These are phyloP conservation scores for Ambrosiella beaveri DNA, from an alignment of 2,329 filamentous ascomycete genomes.

Conservation along the genomic window DNA sequence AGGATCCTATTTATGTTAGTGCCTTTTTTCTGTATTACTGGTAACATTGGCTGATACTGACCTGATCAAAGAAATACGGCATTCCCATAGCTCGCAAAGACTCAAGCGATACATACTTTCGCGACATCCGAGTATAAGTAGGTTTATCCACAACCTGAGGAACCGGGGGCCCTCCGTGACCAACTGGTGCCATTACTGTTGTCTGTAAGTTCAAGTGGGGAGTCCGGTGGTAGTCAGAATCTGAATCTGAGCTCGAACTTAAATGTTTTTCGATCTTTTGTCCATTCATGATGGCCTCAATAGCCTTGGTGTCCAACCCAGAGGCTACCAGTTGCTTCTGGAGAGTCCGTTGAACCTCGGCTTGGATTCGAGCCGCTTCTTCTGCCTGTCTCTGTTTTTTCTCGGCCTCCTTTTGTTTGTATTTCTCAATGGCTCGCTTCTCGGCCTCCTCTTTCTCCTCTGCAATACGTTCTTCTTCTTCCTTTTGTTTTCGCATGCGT, in stretches of 20 bases:
- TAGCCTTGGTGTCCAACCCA: slow-evolving; percentile 40
- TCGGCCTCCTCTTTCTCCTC: slow-evolving; percentile 29
- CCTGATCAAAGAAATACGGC: slow-evolving; percentile 39
- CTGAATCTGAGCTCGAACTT: neutral
- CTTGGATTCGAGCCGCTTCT: slow-evolving; percentile 31
- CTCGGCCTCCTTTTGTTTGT: slow-evolving; percentile 31
- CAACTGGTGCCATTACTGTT: neutral
- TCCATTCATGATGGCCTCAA: slow-evolving; percentile 41
- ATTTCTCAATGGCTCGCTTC: slow-evolving; percentile 33
- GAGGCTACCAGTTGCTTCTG: slow-evolving; percentile 41
- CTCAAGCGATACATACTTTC: slow-evolving; percentile 43
- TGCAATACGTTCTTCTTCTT: slow-evolving; percentile 27
- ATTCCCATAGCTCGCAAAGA: slow-evolving; percentile 38
- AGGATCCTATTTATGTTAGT: slow-evolving; percentile 26
- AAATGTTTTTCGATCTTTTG: slow-evolving; percentile 22
- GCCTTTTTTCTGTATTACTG: too few relatives aligned
- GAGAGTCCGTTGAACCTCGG: slow-evolving; percentile 36
- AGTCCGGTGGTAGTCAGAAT: neutral
- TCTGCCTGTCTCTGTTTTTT: slow-evolving; percentile 29
- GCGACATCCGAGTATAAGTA: slow-evolving; percentile 47
- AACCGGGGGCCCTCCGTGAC: neutral
- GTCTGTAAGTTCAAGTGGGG: neutral
- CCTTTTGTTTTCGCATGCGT: slow-evolving; percentile 23
- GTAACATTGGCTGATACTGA: slow-evolving; percentile 16
- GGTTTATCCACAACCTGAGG: slow-evolving; percentile 21